Evolutionary conservation across 176 grass and related monocot genomes (phyloP).

Genomic region (Neostapfia colusana): DNA sequence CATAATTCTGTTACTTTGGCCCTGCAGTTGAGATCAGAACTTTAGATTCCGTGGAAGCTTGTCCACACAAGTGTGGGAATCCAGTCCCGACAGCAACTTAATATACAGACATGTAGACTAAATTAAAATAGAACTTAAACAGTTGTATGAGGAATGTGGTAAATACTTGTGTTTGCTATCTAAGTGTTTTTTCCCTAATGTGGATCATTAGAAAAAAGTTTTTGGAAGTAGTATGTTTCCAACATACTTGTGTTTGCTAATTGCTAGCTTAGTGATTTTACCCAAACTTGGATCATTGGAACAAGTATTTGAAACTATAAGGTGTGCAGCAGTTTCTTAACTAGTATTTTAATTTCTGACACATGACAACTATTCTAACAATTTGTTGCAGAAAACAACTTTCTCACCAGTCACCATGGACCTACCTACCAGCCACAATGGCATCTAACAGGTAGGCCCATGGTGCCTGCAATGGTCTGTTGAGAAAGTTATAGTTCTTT

Average conservation of each 20-base stretch:
- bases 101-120: neutral
- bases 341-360: neutral
- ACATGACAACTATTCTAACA: neutral
- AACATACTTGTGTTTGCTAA: neutral
- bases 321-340: too few relatives aligned
- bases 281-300: neutral
- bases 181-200: conserved; percentile 1
- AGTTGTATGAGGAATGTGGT: neutral
- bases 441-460: neutral
- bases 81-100: neutral
- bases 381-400: neutral
- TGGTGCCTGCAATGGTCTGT: neutral
- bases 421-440: neutral
- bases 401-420: neutral
- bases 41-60: conserved; percentile 13
- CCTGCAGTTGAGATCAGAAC: neutral
- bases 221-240: too few relatives aligned
- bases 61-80: conserved; percentile 1
- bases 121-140: neutral
- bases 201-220: neutral
- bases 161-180: conserved; percentile 1
- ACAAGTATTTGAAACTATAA: conserved; percentile 2
- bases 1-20: neutral
- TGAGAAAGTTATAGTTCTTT: neutral
- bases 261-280: conserved; percentile 11